Conservation (phyloP, 2,329 filamentous ascomycete genomes). For the Scytalidium sp. region DNA sequence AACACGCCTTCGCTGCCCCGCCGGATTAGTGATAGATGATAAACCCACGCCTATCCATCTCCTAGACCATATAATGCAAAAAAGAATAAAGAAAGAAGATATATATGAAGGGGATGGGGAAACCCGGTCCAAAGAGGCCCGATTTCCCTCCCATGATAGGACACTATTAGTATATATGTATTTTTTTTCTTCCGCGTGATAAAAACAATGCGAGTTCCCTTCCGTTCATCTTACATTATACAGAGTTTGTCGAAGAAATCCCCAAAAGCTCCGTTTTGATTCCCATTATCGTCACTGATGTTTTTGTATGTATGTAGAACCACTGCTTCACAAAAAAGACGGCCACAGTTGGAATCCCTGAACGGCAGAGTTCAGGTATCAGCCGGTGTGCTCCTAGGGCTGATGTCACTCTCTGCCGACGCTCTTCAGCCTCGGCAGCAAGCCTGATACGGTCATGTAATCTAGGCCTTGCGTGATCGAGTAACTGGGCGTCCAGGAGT, state of each 20-base stretch:
- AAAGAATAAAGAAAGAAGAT: neutral
- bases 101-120: neutral
- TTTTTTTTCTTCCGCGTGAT: neutral
- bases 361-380: neutral
- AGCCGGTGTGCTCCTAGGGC: neutral
- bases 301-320: neutral
- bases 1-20: neutral
- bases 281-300: neutral
- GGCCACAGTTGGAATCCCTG: neutral
- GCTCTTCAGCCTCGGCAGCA: neutral
- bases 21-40: neutral
- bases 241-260: neutral
- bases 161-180: neutral
- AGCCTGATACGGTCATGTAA: neutral
- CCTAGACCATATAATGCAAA: neutral
- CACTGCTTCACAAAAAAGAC: neutral
- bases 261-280: neutral
- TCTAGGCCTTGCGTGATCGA: slow-evolving; percentile 31
- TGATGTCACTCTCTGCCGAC: neutral
- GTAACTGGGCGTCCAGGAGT: slow-evolving; percentile 25
- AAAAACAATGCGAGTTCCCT: neutral
- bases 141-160: neutral
- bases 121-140: neutral
- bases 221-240: neutral
- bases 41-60: too few species aligned